These are phyloP conservation scores for Linum usitatissimum DNA, from an alignment of 345 rosid species.

Conservation along the genomic window DNA sequence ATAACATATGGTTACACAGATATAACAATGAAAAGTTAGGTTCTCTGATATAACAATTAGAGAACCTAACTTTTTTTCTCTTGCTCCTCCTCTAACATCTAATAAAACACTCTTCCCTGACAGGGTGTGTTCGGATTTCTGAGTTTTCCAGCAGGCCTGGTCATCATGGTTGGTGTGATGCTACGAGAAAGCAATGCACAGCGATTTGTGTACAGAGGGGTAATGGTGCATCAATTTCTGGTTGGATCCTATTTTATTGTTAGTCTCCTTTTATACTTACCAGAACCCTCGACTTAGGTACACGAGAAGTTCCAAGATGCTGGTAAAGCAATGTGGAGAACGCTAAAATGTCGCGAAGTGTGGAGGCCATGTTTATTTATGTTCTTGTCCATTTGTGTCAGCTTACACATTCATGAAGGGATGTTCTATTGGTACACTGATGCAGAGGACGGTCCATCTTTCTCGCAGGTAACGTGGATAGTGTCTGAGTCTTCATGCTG, in stretches of 20 bases:
- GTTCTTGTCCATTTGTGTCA: slow-evolving; percentile 48
- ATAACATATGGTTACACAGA: not conserved
- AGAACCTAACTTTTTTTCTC: not conserved
- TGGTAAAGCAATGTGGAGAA: slow-evolving; percentile 47
- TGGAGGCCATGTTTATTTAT: slow-evolving; percentile 69
- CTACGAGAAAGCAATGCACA: slow-evolving; percentile 35
- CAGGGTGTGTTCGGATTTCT: slow-evolving; percentile 68
- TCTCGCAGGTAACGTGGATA: slow-evolving; percentile 31
- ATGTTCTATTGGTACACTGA: slow-evolving; percentile 87
- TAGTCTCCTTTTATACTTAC: not conserved
- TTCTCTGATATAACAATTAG: too few relatives aligned
- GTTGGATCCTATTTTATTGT: not conserved
- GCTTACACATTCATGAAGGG: slow-evolving; percentile 63
- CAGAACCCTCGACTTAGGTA: slow-evolving; percentile 30
- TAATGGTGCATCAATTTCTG: slow-evolving; percentile 15
- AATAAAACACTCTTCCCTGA: slow-evolving; percentile 10
- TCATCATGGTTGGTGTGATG: slow-evolving; percentile 37
- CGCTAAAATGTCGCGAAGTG: slow-evolving; percentile 45
- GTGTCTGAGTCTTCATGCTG: not conserved
- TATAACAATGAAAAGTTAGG: too few relatives aligned
- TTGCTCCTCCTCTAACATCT: not conserved
- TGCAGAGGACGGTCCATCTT: slow-evolving; percentile 68
- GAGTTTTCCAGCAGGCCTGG: slow-evolving; percentile 40
- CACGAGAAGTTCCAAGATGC: slow-evolving; percentile 52
- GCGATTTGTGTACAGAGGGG: slow-evolving; percentile 31